Percentiles rank a stretch among this genome's conserved stretches.
These are phyloP conservation scores for Fermentozyma sake DNA, from an alignment of 1,139 yeast species.

Conservation along the genomic window DNA sequence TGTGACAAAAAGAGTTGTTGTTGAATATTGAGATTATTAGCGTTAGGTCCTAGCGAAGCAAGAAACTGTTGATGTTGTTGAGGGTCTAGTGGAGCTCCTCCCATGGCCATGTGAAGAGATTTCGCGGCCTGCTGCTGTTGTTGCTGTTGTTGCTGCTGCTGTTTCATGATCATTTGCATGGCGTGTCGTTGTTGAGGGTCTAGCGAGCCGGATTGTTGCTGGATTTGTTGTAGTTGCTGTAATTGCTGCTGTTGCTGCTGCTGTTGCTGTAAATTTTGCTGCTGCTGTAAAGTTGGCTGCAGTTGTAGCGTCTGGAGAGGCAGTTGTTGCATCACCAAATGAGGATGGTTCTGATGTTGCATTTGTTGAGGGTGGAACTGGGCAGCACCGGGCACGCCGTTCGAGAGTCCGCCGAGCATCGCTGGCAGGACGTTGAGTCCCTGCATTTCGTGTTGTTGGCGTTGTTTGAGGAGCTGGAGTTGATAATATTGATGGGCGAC, in stretches of 20 bases:
- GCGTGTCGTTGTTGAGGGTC: conserved; percentile 17
- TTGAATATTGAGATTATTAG: conserved; percentile 12
- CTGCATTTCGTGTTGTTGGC: conserved; percentile 51
- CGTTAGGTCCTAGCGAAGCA: not conserved
- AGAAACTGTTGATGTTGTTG: conserved; percentile 14
- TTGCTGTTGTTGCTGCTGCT: conserved; percentile 15
- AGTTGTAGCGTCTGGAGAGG: conserved; percentile 2
- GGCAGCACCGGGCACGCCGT: conserved; percentile 4
- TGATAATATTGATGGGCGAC: conserved; percentile 71
- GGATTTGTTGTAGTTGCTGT: conserved; percentile 8
- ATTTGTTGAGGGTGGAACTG: conserved; percentile 7
- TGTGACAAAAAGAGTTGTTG: conserved; percentile 25
- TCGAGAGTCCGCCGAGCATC: conserved; percentile 13
- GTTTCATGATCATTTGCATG: conserved; percentile 24
- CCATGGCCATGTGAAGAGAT: not conserved
- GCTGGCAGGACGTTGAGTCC: conserved; percentile 31
- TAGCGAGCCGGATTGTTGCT: conserved; percentile 10
- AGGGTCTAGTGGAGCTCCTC: conserved; percentile 15
- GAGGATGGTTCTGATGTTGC: too few relatives aligned
- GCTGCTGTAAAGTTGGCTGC: conserved; percentile 4
- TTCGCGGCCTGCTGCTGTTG: conserved; percentile 12
- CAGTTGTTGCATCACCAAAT: not conserved
- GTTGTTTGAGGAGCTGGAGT: conserved; percentile 60
- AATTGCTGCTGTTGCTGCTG: conserved; percentile 9
- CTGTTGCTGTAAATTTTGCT: conserved; percentile 5